Base-by-base conservation (phyloP, 495 filamentous ascomycete species). In the Cercophora sp. region DNA sequence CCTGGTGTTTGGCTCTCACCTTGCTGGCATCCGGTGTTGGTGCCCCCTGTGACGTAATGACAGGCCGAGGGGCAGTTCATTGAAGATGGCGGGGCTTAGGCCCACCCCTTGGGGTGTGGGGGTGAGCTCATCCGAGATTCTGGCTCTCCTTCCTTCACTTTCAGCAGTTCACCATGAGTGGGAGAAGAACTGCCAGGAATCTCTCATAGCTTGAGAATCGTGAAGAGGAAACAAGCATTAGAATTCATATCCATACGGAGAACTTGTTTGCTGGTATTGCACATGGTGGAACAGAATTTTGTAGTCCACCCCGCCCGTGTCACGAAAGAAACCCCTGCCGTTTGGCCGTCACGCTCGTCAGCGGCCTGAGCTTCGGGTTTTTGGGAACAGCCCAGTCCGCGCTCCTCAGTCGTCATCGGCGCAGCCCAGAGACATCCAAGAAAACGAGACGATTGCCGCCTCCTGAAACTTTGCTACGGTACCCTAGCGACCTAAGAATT, bases 361-460 rank as follows among this genome's bases (percentile, higher is more conserved):
- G 36, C 26, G 49, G 53, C 50, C 52, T 48, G 48, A 59, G 57
- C 57, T 52, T 60, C 37, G 43, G 52, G 18, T 45, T 18, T 55
- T 54, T 50, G 31, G n/a, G 22, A 41, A 47, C 16, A 43, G 37
- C 5, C 25, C 13, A 32, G 13, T 19, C 15, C 31, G 43, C 32
- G 20, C 22, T 16, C 40, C 19, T 43, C 40, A 43, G 20, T 55
- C 57, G 57, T 59, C 57, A 55, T 59, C 48, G 44, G 48, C 42
- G 41, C 52, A n/a, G n/a, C n/a, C n/a, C n/a, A n/a, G n/a, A n/a
- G n/a, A n/a, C n/a, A n/a, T n/a, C n/a, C n/a, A n/a, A n/a, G n/a
- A n/a, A n/a, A n/a, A n/a, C n/a, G n/a, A n/a, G n/a, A n/a, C n/a
- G n/a, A 39, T 19, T 39, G 16, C 36, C 10, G 22, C 16, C 8